Evolutionary conservation across 495 filamentous ascomycete genomes (phyloP), one percentile per base, ranked within the genome.

Genomic region (Talaromyces nanjingensis): DNA sequence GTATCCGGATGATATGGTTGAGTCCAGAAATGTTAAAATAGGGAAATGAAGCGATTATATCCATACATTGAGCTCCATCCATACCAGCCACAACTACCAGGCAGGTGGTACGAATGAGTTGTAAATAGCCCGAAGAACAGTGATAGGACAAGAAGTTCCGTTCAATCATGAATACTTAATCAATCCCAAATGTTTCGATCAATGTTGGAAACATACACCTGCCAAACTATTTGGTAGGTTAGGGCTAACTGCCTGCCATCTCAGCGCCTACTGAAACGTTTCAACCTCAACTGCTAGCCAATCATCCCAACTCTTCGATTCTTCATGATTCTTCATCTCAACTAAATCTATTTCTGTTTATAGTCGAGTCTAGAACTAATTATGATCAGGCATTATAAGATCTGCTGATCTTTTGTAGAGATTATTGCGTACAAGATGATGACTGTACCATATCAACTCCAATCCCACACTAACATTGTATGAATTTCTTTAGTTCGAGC

Each of bases 181-280:
- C n/a, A n/a, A n/a, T n/a, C n/a, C n/a, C n/a, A n/a, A n/a, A 49
- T 49, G n/a, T 49, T 49, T 49, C 45, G 22, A 49, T 20, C 45
- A 20, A 49, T 9, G 45, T 49, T 9, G 45, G 16, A 20, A 11
- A 20, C 16, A 20, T 20, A 49, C n/a, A 49, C 18, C n/a, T 20
- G 8, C 6, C 6, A 49, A 49, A 49, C 1, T 49, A 20, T 49
- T 18, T 49, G n/a, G 45, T 20, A 49, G 45, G 45, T 49, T 49
- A 49, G 45, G 45, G 45, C 45, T 45, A 49, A 56, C 22, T 56
- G 24, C 53, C 11, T 8, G 49, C 11, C 53, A 56, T 25, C 12
- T 16, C 53, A 56, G 53, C 53, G 53, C 53, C 53, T 14, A 56
- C 24, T 56, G 53, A 56, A 56, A 56, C 53, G 16, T 56, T 56